These are phyloP conservation scores for Citrus hindsii DNA, from an alignment of 345 rosid species.

Conservation along the genomic window DNA sequence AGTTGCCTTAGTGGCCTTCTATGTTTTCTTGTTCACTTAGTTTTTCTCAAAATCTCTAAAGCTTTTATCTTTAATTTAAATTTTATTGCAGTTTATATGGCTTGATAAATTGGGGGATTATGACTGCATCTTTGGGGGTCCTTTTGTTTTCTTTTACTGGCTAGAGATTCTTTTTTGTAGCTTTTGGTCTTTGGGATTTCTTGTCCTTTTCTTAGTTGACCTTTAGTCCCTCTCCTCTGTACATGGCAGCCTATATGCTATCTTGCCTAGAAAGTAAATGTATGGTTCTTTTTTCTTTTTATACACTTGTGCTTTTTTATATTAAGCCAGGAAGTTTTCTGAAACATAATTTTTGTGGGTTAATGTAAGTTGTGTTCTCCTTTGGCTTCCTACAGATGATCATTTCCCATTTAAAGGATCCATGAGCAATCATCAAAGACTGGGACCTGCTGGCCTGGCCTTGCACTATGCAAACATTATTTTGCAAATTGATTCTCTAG, in stretches of 20 bases:
- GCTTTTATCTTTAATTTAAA: background rate
- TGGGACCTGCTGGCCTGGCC: slow-evolving; percentile 87
- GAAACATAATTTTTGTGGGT: background rate
- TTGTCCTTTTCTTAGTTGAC: background rate
- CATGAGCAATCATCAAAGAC: slow-evolving; percentile 34
- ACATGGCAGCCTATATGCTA: background rate
- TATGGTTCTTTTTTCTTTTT: background rate
- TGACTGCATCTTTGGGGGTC: too few relatives aligned
- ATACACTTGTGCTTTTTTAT: background rate
- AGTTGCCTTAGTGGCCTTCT: background rate
- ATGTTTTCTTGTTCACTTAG: background rate
- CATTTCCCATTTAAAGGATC: slow-evolving; percentile 26
- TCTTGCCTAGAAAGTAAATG: background rate
- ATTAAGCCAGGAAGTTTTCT: background rate
- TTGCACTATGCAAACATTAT: slow-evolving; percentile 81
- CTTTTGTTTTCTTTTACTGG: background rate
- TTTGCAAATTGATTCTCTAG: slow-evolving; percentile 75
- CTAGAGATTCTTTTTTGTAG: background rate
- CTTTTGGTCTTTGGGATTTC: background rate
- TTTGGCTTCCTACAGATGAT: slow-evolving; percentile 22
- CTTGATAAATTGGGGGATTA: background rate
- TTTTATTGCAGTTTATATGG: background rate
- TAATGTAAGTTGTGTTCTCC: background rate
- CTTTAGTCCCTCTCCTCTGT: too few relatives aligned
- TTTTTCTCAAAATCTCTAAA: background rate